phyloP scores from a whole-genome alignment of 2,329 filamentous ascomycete species.

The Chaetomiaceae sp. region DNA sequence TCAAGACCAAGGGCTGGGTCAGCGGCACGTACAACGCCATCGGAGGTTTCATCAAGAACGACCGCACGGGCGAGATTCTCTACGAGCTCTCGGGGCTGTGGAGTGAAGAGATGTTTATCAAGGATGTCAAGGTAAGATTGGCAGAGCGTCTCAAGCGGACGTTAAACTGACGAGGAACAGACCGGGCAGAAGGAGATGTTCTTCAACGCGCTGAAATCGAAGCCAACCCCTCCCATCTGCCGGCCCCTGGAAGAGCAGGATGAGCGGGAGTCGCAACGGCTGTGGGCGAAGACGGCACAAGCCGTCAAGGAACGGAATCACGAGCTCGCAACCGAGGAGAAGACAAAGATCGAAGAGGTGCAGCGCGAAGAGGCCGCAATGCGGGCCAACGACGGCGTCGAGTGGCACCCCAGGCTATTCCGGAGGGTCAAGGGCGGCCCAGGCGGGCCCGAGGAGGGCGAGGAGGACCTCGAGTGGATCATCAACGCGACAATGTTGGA shows the following conservation, averaged over 20 bases:
- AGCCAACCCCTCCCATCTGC: conserved; percentile 66
- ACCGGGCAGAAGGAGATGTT: conserved; percentile 85
- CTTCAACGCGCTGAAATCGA: conserved; percentile 79
- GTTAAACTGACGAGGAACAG: conserved; percentile 40
- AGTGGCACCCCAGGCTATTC: conserved; percentile 89
- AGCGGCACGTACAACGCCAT: conserved; percentile 95
- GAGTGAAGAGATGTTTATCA: conserved; percentile 93
- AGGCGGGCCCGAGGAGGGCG: conserved; percentile 69
- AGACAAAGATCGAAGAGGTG: conserved; percentile 90
- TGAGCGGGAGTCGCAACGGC: conserved; percentile 80
- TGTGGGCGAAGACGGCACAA: conserved; percentile 78
- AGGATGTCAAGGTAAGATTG: conserved; percentile 64
- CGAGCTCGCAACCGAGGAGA: conserved; percentile 85
- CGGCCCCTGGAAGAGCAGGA: conserved; percentile 82
- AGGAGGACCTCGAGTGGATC: conserved; percentile 92
- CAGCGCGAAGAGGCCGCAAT: conserved; percentile 85
- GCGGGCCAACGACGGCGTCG: conserved; percentile 70
- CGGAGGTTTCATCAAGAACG: conserved; percentile 83
- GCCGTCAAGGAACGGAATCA: conserved; percentile 85
- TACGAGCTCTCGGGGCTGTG: conserved; percentile 90
- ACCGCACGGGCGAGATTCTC: conserved; percentile 78
- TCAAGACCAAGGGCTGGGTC: conserved; percentile 98
- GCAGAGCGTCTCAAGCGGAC: not conserved
- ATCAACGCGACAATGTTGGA: conserved; percentile 78
- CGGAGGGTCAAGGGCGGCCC: conserved; percentile 66